Evolutionary conservation across 2,329 filamentous ascomycete genomes (phyloP).

Genomic region (Colletotrichum destructivum): DNA sequence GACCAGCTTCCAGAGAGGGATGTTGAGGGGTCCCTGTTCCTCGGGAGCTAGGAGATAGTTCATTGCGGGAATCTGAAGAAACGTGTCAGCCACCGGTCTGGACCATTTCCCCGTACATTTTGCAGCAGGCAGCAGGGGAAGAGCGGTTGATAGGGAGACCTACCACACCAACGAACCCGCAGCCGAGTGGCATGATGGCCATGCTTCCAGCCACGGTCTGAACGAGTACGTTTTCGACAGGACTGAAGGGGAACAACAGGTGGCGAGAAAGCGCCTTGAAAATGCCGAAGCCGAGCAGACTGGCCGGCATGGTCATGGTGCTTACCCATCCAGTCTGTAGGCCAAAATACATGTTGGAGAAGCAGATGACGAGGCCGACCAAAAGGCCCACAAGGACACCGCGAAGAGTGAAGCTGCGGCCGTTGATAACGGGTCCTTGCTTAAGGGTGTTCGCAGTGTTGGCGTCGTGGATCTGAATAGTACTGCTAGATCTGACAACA

Average conservation of each 20-base stretch:
- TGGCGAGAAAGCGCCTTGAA: conserved; percentile 85
- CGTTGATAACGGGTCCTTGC: conserved; percentile 49
- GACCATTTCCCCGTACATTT: neutral
- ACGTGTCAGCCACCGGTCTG: neutral
- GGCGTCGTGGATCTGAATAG: neutral
- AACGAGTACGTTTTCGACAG: conserved; percentile 96
- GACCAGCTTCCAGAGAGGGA: conserved; percentile 83
- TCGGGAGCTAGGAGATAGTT: conserved; percentile 85
- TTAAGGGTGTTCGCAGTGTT: neutral
- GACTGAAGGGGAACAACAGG: conserved; percentile 86
- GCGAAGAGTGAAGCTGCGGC: conserved; percentile 86
- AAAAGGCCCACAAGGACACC: conserved; percentile 84
- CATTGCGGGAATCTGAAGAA: conserved; percentile 81
- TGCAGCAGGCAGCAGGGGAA: conserved; percentile 16
- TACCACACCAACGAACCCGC: conserved; percentile 92
- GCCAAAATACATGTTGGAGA: conserved; percentile 99
- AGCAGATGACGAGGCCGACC: conserved; percentile 93
- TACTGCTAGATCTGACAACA: neutral
- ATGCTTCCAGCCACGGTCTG: conserved; percentile 97
- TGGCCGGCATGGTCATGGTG: conserved; percentile 97
- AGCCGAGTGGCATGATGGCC: conserved; percentile 96
- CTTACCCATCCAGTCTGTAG: conserved; percentile 81
- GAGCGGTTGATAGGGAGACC: conserved; percentile 46
- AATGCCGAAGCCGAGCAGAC: conserved; percentile 93
- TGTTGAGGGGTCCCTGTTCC: conserved; percentile 82